Evolutionary conservation across 768 basidiomycete species (phyloP), one percentile per base, ranked within the genome.

Genomic region (Paxillus rubicundulus): DNA sequence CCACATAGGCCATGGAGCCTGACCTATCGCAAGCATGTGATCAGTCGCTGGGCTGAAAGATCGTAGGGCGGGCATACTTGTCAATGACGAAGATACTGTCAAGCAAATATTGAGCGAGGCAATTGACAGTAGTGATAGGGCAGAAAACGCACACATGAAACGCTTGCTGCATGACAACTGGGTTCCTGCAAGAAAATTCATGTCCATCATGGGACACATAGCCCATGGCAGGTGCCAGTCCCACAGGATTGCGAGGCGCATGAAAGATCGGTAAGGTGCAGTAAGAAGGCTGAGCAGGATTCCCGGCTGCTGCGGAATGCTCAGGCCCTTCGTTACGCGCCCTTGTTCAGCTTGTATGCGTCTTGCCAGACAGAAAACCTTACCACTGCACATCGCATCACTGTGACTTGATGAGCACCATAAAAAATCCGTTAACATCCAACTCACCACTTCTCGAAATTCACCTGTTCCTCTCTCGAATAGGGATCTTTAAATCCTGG

Each of bases 401-500:
- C 77, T 78, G 21, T 21, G 21, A 21, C 21, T 21, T 5, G 47
- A 27, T 45, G 9, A 43, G 27, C 17, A 4, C 9, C 7, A 21
- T 24, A n/a, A 20, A 30, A 18, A 20, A 21, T 17, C 12, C 12
- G 13, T 10, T 18, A 14, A 13, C 33, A 12, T 9, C 2, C 5
- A 45, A 8, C 73, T 54, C 57, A 77, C 77, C 80, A 82, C 55
- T 75, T 75, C 1, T 70, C 62, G 55, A 81, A 82, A 40, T 73
- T 72, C 0, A 68, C 50, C 54, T 76, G 77, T 50, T 81, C 78
- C 28, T 80, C 78, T 16, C 72, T 70, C 17, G 79, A 72, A 54
- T 82, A 82, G 1, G 81, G 80, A 64, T 82, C 80, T 70, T 74
- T 78, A 70, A 81, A 81, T 2, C 78, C 79, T 80, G 49, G 27